These are phyloP conservation scores for Ogataea siamensis DNA, from an alignment of 805 yeast species.

Conservation along the genomic window DNA sequence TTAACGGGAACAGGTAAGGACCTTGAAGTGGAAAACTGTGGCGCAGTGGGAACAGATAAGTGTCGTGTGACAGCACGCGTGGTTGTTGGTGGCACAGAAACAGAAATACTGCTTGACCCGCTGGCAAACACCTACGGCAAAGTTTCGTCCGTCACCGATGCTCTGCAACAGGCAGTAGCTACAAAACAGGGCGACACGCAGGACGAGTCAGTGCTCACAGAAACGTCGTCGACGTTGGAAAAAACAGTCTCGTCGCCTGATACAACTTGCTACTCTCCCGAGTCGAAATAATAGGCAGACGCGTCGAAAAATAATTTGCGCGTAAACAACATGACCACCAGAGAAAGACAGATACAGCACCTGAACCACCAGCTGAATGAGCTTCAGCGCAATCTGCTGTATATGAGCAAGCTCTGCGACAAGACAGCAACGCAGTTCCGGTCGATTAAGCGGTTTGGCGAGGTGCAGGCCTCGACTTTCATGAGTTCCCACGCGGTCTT, in stretches of 20 bases:
- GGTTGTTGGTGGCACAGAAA: no score
- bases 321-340: slow-evolving; percentile 14
- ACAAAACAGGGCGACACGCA: neutral
- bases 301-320: slow-evolving; percentile 8
- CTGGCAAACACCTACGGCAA: neutral
- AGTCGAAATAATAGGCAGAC: slow-evolving; percentile 4
- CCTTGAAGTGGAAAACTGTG: slow-evolving; percentile 25
- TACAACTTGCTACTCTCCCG: slow-evolving; percentile 2
- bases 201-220: slow-evolving; percentile 1
- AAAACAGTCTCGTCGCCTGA: slow-evolving; percentile 2
- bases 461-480: slow-evolving; percentile 29
- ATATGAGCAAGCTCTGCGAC: slow-evolving; percentile 21
- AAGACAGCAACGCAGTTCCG: slow-evolving; percentile 29
- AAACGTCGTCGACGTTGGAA: slow-evolving; percentile 1
- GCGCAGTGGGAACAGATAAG: no score
- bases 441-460: slow-evolving; percentile 27
- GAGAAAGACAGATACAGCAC: slow-evolving; percentile 23
- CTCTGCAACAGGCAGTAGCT: slow-evolving; percentile 13
- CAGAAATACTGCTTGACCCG: no score
- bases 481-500: slow-evolving; percentile 33
- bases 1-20: neutral
- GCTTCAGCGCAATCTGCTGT: slow-evolving; percentile 24
- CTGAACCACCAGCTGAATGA: slow-evolving; percentile 23
- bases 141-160: no score
- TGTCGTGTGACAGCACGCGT: no score